Conservation (phyloP, 495 filamentous ascomycete species). For the Neurospora sp. region DNA sequence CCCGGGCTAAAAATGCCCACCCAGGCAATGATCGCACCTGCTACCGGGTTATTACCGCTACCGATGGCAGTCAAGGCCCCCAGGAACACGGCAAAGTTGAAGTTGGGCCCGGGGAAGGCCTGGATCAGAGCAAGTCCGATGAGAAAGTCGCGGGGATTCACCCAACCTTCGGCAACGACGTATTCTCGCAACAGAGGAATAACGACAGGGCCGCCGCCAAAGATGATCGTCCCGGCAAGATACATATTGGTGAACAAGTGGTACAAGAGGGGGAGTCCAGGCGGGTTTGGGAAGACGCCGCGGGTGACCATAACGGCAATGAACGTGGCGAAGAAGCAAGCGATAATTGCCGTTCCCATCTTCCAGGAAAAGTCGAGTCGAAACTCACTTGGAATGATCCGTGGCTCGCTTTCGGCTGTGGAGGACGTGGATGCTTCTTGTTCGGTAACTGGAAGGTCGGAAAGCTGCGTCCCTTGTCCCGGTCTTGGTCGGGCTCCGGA, state of each 20-base stretch:
- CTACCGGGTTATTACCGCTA: conserved; percentile 17
- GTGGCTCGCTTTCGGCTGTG: conserved; percentile 20
- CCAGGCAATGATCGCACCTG: conserved; percentile 49
- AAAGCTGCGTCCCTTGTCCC: background rate
- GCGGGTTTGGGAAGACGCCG: conserved; percentile 27
- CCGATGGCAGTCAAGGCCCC: conserved; percentile 48
- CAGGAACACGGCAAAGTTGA: conserved; percentile 79
- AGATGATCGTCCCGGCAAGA: conserved; percentile 81
- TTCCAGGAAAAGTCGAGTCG: conserved; percentile 35
- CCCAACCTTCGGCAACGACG: conserved; percentile 72
- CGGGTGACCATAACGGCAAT: conserved; percentile 51
- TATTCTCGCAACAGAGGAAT: conserved; percentile 72
- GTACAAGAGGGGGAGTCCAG: conserved; percentile 38
- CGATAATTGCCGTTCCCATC: conserved; percentile 37
- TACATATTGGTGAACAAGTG: conserved; percentile 72
- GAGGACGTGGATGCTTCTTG: background rate
- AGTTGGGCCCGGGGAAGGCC: conserved; percentile 77
- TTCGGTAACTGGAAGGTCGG: conserved; percentile 10
- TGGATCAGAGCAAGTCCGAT: conserved; percentile 77
- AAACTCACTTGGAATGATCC: conserved; percentile 29
- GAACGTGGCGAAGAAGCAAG: conserved; percentile 49
- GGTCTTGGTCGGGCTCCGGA: background rate
- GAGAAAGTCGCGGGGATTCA: conserved; percentile 67
- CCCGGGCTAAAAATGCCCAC: conserved; percentile 68
- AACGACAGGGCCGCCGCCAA: conserved; percentile 78